Base-by-base conservation (phyloP, 352 stramenopile genomes). In the Thalassiosira ordinaria region DNA sequence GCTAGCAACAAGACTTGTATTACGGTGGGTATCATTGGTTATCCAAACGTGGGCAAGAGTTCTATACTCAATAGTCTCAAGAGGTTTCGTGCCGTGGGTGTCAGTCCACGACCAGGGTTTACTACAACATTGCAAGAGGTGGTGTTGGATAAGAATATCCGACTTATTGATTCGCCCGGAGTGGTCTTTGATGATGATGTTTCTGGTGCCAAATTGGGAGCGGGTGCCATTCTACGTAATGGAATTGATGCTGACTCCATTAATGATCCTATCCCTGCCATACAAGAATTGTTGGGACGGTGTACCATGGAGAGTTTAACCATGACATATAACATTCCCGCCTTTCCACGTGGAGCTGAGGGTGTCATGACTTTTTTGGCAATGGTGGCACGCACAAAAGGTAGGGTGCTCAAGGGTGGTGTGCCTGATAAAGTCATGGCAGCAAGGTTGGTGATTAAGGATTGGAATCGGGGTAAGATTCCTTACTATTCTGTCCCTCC, bases 111-210 rank as follows among this genome's bases (percentile, higher is more conserved):
- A 13, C 95, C 97, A 4, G 97, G 97, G 24, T 98, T 98, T 89
- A 99, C 97, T 0, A 99, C 97, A 67, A 89, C 96, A 7, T 96
- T 99, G 90, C 97, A 99, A 85, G 96, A 99, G 88, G 95, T 99
- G 69, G 93, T 98, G 49, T 95, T 99, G 47, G 97, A 99, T 87
- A 97, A 96, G 78, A 98, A 98, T 78, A 97, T 99, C 81, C 97
- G 97, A 75, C 91, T 99, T 13, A 88, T 99, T 61, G 97, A 99
- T 86, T 98, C 95, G 52, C 97, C 97, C 6, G 97, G 97, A 26
- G 97, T 99, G 37, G 96, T 99, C 6, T 99, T 99, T 78, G 96
- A 98, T 81, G 94, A 98, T 85, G 90, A 92, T 13, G n/a, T n/a
- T n/a, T n/a, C n/a, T n/a, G 92, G 92, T 27, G 89, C 89, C 9